Conservation (phyloP, 306 rosid genomes). For the Elaeagnus macrophylla region DNA sequence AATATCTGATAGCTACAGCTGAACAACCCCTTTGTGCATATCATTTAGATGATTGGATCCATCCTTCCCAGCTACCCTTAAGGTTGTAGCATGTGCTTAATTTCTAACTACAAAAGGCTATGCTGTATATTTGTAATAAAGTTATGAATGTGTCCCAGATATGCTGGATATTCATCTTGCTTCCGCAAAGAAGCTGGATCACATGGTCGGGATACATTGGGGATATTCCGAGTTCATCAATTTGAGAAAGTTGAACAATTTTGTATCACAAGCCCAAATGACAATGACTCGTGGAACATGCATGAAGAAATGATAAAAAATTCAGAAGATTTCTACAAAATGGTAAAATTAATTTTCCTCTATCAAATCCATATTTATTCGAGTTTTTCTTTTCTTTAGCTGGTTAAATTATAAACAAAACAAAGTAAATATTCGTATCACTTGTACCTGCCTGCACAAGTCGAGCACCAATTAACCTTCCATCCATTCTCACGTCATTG, state of each 20-base stretch:
- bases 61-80: constrained; percentile 77
- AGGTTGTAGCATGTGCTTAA: constrained; percentile 37
- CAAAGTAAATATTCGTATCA: neutral
- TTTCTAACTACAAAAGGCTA: neutral
- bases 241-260: constrained; percentile 97
- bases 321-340: constrained; percentile 76
- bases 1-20: constrained; percentile 92
- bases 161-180: constrained; percentile 96
- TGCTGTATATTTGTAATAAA: no score
- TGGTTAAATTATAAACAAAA: no score
- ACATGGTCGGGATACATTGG: constrained; percentile 93
- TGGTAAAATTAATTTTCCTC: constrained; percentile 25
- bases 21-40: constrained; percentile 94
- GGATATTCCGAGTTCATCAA: constrained; percentile 92
- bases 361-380: neutral
- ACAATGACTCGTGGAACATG: constrained; percentile 84
- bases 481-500: neutral
- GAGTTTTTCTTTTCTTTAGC: neutral
- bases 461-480: neutral
- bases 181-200: constrained; percentile 98
- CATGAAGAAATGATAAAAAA: constrained; percentile 92
- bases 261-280: constrained; percentile 75
- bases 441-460: neutral
- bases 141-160: constrained; percentile 30
- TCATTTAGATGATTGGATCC: constrained; percentile 91